Base-by-base conservation (phyloP, 768 basidiomycete genomes). In the Leccinellum rugosiceps region DNA sequence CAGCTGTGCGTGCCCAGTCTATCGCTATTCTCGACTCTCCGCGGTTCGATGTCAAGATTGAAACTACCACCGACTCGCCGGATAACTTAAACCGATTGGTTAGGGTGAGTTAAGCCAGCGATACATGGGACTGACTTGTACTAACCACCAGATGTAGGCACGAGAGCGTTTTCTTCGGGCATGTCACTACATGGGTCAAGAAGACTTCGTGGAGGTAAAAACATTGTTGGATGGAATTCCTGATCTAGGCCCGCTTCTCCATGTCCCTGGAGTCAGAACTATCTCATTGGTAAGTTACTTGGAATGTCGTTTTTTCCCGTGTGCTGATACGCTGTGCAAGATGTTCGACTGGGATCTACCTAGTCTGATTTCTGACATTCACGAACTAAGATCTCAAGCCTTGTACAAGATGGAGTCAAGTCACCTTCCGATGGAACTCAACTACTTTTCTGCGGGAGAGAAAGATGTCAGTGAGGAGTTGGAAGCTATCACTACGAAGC, bases 311-410 rank as follows among this genome's bases (percentile, higher is more conserved):
- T 35, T 44, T 48, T 47, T 2, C 13, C 2, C n/a, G 19, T 35
- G 1, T 8, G 34, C 19, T 62, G 21, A 65, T 31, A 6, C 4
- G 6, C 8, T 13, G 34, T 11, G 28, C 6, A 49, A 65, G 64
- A 31, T 65, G 15, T 62, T 65, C 9, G 54, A 45, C 25, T 65
- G 57, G 58, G 44, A 54, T 23, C 11, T 62, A 7, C 15, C 30
- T 23, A 38, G 34, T 10, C 44, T 65, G 21, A 35, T 59, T 11
- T 48, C 52, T 6, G 30, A 32, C 21, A 31, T 50, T 14, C 48
- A 50, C 17, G 13, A 32, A 21, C 30, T 50, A 13, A 31, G 48
- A 32, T 50, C 11, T 31, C 48, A 10, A 19, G 19, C 31, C 11
- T 30, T 61, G 31, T 58, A 38, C 17, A 4, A 38, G 17, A 38